phyloP scores from a whole-genome alignment of 2,329 filamentous ascomycete species.

The Coniochaeta sp. region DNA sequence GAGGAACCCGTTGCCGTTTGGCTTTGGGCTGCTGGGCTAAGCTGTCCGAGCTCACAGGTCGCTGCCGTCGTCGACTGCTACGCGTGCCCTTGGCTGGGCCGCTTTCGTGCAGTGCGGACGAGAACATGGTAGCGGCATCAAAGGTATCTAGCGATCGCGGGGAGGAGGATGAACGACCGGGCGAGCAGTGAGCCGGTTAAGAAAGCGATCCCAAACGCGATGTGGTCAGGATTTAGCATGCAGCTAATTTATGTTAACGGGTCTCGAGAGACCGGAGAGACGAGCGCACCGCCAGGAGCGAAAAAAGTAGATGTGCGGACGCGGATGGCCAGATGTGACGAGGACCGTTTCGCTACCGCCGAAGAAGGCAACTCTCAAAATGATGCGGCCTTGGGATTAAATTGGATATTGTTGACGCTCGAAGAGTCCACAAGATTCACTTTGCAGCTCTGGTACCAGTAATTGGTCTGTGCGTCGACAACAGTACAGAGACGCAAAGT shows the following conservation, averaged over 20 bases:
- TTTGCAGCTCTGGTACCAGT: not conserved
- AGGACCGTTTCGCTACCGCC: not conserved
- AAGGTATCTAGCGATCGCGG: constrained; percentile 20
- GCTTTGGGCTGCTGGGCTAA: constrained; percentile 52
- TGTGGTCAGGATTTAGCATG: constrained; percentile 6
- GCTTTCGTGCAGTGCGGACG: constrained; percentile 42
- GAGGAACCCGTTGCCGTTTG: constrained; percentile 52
- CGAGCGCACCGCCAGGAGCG: not conserved
- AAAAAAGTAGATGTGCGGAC: not conserved
- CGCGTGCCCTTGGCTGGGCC: constrained; percentile 50
- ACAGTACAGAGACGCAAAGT: not conserved
- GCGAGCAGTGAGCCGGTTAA: not conserved
- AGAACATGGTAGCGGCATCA: constrained; percentile 40
- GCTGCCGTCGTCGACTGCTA: constrained; percentile 51
- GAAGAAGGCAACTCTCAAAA: constrained; percentile 1
- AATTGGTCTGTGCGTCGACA: not conserved
- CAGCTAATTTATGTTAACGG: constrained; percentile 6
- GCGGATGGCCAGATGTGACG: not conserved
- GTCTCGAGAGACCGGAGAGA: not conserved
- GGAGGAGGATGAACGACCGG: constrained; percentile 7
- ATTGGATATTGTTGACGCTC: constrained; percentile 21
- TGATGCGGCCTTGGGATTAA: constrained; percentile 17
- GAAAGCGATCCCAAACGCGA: not conserved
- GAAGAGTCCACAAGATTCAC: not conserved
- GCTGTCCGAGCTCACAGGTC: constrained; percentile 48